Evolutionary conservation across 345 rosid species (phyloP).

Genomic region (Passiflora organensis): DNA sequence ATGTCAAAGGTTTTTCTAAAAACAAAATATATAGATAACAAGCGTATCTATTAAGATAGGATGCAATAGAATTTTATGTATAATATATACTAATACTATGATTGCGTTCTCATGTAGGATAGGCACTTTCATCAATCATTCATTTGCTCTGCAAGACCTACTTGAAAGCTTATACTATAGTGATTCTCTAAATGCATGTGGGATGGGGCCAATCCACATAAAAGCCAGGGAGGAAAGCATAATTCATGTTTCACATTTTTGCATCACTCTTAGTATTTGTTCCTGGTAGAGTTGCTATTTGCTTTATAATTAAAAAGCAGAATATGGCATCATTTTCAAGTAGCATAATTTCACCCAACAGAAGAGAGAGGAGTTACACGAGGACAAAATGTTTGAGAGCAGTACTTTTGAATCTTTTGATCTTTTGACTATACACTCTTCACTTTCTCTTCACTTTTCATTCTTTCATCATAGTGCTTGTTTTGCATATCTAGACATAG

Average conservation of each 20-base stretch:
- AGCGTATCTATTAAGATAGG: too few species aligned
- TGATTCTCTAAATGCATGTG: too few species aligned
- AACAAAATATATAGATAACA: too few species aligned
- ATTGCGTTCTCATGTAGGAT: too few species aligned
- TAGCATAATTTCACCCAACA: constrained; percentile 11
- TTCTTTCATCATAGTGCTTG: not conserved
- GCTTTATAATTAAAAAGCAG: constrained; percentile 17
- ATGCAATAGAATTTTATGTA: too few species aligned
- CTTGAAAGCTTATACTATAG: not conserved
- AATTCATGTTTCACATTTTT: not conserved
- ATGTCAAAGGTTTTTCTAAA: too few species aligned
- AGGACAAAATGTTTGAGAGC: not conserved
- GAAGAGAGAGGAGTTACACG: not conserved
- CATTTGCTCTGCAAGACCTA: not conserved
- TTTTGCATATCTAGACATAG: constrained; percentile 1
- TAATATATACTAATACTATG: too few species aligned
- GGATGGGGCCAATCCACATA: not conserved
- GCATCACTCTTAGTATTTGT: constrained; percentile 3
- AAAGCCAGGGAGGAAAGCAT: not conserved
- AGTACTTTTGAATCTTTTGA: constrained; percentile 25
- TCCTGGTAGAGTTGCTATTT: constrained; percentile 1
- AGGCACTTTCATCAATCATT: constrained; percentile 1
- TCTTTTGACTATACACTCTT: not conserved
- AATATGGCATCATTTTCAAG: constrained; percentile 13
- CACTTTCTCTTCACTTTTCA: not conserved